Evolutionary conservation across 1,284 basidiomycete species (phyloP).

Genomic region (Gomphus sp.): DNA sequence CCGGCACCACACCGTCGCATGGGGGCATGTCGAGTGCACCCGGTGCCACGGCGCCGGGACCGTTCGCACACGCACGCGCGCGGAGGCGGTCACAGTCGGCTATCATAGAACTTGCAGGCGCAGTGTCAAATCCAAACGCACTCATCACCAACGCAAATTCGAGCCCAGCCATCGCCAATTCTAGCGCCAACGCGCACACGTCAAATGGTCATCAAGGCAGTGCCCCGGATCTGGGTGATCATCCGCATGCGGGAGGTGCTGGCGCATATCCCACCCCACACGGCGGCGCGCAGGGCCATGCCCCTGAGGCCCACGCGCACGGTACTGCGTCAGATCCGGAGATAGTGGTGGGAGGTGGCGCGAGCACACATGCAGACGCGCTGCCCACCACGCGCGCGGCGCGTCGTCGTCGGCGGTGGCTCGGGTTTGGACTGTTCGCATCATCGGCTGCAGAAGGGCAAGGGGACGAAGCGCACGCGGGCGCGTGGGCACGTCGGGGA

Average conservation of each 20-base stretch:
- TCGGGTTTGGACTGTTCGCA: background rate
- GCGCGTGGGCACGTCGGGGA: background rate
- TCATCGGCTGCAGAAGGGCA: background rate
- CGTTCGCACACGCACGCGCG: constrained; percentile 17
- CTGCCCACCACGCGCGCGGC: background rate
- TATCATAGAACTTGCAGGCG: constrained; percentile 52
- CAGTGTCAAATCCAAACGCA: background rate
- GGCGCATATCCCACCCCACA: background rate
- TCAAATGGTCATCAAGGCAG: too few relatives aligned
- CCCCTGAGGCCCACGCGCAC: background rate
- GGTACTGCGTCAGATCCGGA: background rate
- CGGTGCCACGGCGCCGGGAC: constrained; percentile 57
- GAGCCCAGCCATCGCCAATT: too few relatives aligned
- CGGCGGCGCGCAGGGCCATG: background rate
- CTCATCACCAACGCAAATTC: background rate
- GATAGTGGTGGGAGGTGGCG: background rate
- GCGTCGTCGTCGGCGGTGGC: background rate
- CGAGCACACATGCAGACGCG: background rate
- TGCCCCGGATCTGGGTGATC: too few relatives aligned
- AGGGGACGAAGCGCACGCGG: background rate
- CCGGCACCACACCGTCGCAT: constrained; percentile 15
- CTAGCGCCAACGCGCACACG: too few relatives aligned
- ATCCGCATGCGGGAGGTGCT: too few relatives aligned
- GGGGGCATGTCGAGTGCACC: constrained; percentile 32
- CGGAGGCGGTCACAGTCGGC: constrained; percentile 76